Percentiles rank a stretch among this genome's conserved stretches.
Evolutionary conservation across 1,284 basidiomycete species (phyloP).

Genomic region (Pholiota adiposa): DNA sequence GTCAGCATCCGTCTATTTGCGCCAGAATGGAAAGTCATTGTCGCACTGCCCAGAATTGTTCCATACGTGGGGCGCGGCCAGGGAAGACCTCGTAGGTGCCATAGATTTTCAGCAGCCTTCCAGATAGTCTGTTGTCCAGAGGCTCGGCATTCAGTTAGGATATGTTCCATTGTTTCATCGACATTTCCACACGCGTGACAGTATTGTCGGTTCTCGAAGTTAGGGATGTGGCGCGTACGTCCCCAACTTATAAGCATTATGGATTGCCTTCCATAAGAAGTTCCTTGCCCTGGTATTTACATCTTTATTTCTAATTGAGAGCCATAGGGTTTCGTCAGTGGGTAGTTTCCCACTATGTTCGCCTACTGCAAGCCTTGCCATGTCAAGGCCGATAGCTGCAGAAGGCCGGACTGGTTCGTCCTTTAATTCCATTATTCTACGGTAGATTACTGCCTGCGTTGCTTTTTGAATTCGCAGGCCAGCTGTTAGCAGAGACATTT

Average conservation of each 20-base stretch:
- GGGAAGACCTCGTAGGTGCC: constrained; percentile 15
- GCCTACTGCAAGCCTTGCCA: too few relatives aligned
- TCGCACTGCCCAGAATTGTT: constrained; percentile 6
- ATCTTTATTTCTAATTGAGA: background rate
- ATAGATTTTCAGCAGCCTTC: constrained; percentile 22
- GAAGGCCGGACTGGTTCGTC: too few relatives aligned
- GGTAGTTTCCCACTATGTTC: too few relatives aligned
- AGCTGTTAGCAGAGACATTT: too few relatives aligned
- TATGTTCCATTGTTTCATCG: constrained; percentile 31
- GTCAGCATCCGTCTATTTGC: background rate
- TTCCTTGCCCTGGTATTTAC: background rate
- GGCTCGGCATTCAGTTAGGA: constrained; percentile 26
- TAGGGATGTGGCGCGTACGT: constrained; percentile 7
- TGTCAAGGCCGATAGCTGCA: too few relatives aligned
- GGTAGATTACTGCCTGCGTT: too few relatives aligned
- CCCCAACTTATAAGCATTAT: constrained; percentile 16
- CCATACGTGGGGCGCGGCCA: constrained; percentile 23
- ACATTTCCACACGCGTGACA: constrained; percentile 18
- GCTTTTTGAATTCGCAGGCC: too few relatives aligned
- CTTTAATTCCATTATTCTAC: too few relatives aligned
- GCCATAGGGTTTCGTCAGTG: background rate
- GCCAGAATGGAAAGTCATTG: background rate
- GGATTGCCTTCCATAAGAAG: constrained; percentile 18
- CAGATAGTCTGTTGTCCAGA: constrained; percentile 27
- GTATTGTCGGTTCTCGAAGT: constrained; percentile 17